These are phyloP conservation scores for Rhizopogon rudus DNA, from an alignment of 768 basidiomycete genomes.

Conservation along the genomic window DNA sequence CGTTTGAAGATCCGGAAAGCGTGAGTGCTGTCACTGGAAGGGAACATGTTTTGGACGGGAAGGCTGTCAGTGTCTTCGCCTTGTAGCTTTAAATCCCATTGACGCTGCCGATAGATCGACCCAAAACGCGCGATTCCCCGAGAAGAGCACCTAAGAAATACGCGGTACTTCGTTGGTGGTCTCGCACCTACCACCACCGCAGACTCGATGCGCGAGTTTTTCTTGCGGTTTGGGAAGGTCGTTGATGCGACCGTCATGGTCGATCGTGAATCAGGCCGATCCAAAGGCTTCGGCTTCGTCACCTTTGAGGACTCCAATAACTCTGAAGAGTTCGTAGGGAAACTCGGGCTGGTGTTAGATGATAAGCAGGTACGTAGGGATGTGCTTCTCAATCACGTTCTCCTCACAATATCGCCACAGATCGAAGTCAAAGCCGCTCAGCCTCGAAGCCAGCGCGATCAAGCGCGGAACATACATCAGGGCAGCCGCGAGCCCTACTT, in stretches of 20 bases:
- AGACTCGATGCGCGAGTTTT: slow-evolving; percentile 67
- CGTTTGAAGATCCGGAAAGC: slow-evolving; percentile 63
- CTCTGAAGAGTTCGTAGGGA: slow-evolving; percentile 63
- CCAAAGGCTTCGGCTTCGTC: slow-evolving; percentile 84
- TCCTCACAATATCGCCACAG: slow-evolving; percentile 28
- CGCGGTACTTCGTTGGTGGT: slow-evolving; percentile 81
- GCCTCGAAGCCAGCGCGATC: slow-evolving; percentile 60
- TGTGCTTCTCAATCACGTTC: not conserved
- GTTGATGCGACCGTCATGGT: slow-evolving; percentile 86
- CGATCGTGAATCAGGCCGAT: slow-evolving; percentile 68
- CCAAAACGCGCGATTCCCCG: slow-evolving; percentile 85
- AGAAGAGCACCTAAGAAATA: slow-evolving; percentile 70
- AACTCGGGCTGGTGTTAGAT: slow-evolving; percentile 63
- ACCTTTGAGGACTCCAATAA: slow-evolving; percentile 67
- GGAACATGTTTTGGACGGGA: slow-evolving; percentile 74
- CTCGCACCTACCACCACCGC: slow-evolving; percentile 63
- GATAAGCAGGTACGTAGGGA: slow-evolving; percentile 60
- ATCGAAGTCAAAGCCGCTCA: slow-evolving; percentile 84
- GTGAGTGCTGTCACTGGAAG: slow-evolving; percentile 62
- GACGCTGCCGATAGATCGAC: slow-evolving; percentile 54
- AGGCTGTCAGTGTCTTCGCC: slow-evolving; percentile 45
- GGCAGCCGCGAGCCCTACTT: slow-evolving; percentile 25
- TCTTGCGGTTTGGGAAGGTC: slow-evolving; percentile 70
- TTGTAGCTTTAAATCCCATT: slow-evolving; percentile 1
- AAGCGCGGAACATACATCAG: slow-evolving; percentile 32